Percentiles rank a stretch among this genome's conserved stretches.
These are phyloP conservation scores for Domatiomyces catenatus DNA, from an alignment of 2,329 filamentous ascomycete species.

Conservation along the genomic window DNA sequence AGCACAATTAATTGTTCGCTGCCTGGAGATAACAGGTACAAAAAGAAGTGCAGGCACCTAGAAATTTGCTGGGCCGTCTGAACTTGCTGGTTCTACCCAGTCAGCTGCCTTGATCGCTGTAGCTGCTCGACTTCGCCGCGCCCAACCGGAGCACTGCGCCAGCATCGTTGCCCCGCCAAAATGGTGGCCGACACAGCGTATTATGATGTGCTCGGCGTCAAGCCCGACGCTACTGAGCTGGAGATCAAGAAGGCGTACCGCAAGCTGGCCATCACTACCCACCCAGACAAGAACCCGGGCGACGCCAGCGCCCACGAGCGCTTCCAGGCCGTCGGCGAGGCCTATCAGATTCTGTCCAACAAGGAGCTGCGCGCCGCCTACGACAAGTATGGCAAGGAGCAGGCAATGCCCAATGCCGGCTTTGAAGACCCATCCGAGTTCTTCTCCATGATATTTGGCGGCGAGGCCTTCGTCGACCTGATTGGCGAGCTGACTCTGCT, in stretches of 20 bases:
- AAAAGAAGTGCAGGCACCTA: neutral
- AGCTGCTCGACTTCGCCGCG: neutral
- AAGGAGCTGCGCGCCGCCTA: slow-evolving; percentile 76
- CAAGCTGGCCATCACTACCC: slow-evolving; percentile 62
- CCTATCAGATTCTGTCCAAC: slow-evolving; percentile 69
- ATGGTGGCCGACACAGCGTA: slow-evolving; percentile 86
- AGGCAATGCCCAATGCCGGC: slow-evolving; percentile 75
- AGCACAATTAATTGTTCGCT: neutral
- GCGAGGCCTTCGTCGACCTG: slow-evolving; percentile 87
- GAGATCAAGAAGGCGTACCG: slow-evolving; percentile 97
- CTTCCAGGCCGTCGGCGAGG: slow-evolving; percentile 70
- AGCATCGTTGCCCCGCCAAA: slow-evolving; percentile 16
- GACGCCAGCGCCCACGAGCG: slow-evolving; percentile 86
- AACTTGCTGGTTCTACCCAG: neutral
- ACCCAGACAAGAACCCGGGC: slow-evolving; percentile 84
- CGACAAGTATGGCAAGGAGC: slow-evolving; percentile 94
- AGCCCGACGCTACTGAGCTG: slow-evolving; percentile 69
- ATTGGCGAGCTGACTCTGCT: slow-evolving; percentile 97
- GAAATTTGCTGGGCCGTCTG: neutral
- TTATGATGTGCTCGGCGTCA: slow-evolving; percentile 74
- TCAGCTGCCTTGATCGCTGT: neutral
- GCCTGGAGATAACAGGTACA: neutral
- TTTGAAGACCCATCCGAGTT: slow-evolving; percentile 96
- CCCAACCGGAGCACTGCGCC: neutral
- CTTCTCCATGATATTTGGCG: slow-evolving; percentile 96